Percentiles rank a stretch among this genome's conserved stretches.
Evolutionary conservation across 805 yeast genomes (phyloP).

Genomic region (Zygosaccharomyces lentus): DNA sequence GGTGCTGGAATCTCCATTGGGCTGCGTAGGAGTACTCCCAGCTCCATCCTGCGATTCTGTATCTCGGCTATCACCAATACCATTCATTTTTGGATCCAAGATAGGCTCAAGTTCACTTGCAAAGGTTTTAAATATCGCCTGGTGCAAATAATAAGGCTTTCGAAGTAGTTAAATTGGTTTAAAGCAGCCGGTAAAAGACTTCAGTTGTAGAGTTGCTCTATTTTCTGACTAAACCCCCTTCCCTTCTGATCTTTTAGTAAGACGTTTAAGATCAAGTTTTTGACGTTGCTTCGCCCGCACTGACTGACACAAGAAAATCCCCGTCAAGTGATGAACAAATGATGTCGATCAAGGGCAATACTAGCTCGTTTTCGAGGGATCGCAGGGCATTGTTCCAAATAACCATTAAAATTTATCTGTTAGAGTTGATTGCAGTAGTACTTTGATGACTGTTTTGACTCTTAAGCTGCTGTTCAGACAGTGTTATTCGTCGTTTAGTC

Average conservation of each 20-base stretch:
- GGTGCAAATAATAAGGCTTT: not conserved
- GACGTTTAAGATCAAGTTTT: not conserved
- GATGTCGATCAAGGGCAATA: not conserved
- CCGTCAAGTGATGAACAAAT: slow-evolving; percentile 2
- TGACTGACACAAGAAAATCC: slow-evolving; percentile 1
- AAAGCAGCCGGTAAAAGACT: not conserved
- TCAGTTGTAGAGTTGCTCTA: not conserved
- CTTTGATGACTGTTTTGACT: not conserved
- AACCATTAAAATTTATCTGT: not conserved
- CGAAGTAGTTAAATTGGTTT: not conserved
- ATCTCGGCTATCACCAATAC: slow-evolving; percentile 4
- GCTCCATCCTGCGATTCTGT: slow-evolving; percentile 1
- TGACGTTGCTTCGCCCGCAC: slow-evolving; percentile 2
- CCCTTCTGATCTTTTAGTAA: slow-evolving; percentile 1
- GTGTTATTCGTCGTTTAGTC: not conserved
- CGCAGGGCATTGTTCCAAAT: too few species aligned
- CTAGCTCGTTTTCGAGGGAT: not conserved
- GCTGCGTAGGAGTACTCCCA: slow-evolving; percentile 7
- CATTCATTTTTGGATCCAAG: slow-evolving; percentile 1
- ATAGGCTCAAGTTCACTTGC: not conserved
- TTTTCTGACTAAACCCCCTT: not conserved
- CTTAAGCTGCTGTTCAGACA: not conserved
- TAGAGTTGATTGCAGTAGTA: not conserved
- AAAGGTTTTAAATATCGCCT: not conserved
- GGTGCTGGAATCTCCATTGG: slow-evolving; percentile 7